Base-by-base conservation (phyloP, 2,329 filamentous ascomycete species). In the Thermothelomyces thermophilus region DNA sequence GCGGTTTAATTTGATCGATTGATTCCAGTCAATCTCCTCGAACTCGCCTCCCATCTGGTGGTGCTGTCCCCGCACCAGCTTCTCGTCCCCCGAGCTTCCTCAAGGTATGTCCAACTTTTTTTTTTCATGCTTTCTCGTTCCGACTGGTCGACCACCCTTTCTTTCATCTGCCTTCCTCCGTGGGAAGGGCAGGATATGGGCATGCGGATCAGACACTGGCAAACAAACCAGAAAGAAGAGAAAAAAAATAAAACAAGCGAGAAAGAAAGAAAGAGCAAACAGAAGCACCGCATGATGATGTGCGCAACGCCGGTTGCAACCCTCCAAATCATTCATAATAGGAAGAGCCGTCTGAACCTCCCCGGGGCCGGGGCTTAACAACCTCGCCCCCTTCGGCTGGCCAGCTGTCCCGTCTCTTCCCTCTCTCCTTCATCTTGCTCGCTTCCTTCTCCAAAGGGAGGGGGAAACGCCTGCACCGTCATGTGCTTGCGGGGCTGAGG, bases 331-430 rank as follows among this genome's bases (percentile, higher is more conserved):
- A 60, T 52, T 26, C 51, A 51, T 58, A 58, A 43, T 65, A 69
- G 67, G 67, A 70, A 70, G 67, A 70, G 67, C 67, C 67, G 67
- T 70, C 65, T 70, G 66, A 70, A 66, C 51, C 58, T 51, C 57
- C 56, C 50, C 52, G 52, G 44, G 49, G 22, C 1, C 10, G 24
- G 24, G 5, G 24, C 9, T 9, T 26, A 26, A 26, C 24, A 26
- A 9, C 24, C 24, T 9, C 24, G 5, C 35, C 30, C 22, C 52
- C 49, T 31, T 50, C 26, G 52, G 50, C 50, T 46, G 40, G 19
- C 48, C 47, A 16, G 42, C 51, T 41, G 41, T 47, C 41, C 50
- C 41, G 34, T 41, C 52, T 41, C 39, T 39, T 41, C 26, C 10
- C 9, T 22, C 20, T 19, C 42, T 50, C 50, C 43, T 54, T 44